Evolutionary conservation across 225 moss, liverwort and hornwort species (phyloP).

Genomic region (Takakia lepidozioides): DNA sequence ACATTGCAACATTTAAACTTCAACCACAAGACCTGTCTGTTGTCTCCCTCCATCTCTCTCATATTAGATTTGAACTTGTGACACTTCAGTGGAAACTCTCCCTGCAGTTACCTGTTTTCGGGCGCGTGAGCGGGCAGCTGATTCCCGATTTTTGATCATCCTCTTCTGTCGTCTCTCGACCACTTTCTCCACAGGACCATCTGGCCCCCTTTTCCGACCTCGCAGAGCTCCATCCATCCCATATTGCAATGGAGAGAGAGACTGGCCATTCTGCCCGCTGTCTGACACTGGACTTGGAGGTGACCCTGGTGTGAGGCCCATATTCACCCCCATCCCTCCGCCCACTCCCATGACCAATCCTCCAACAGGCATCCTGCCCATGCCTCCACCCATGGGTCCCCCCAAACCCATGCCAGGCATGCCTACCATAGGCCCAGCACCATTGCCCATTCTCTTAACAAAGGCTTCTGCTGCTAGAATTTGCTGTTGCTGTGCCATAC

Average conservation of each 20-base stretch:
- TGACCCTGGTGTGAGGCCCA: constrained; percentile 75
- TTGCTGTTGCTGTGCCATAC: constrained; percentile 53
- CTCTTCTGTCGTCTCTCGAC: constrained; percentile 89
- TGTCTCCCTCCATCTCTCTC: too few species aligned
- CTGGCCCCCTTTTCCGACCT: constrained; percentile 75
- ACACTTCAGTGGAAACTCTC: too few species aligned
- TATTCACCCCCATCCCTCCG: constrained; percentile 50
- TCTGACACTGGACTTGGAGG: constrained; percentile 77
- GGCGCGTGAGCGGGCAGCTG: constrained; percentile 92
- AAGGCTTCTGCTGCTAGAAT: constrained; percentile 58
- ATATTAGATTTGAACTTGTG: too few species aligned
- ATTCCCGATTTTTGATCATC: constrained; percentile 98
- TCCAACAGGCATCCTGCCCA: constrained; percentile 51
- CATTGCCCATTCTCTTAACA: constrained; percentile 66
- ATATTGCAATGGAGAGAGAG: constrained; percentile 70
- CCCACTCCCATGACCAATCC: constrained; percentile 66
- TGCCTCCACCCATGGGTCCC: constrained; percentile 51
- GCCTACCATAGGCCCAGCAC: constrained; percentile 43
- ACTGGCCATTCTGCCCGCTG: constrained; percentile 68
- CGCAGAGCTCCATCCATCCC: constrained; percentile 59
- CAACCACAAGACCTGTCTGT: too few species aligned
- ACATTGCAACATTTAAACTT: too few species aligned
- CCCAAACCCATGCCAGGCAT: constrained; percentile 49
- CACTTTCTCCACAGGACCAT: constrained; percentile 82
- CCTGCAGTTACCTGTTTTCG: constrained; percentile 89